Conservation (phyloP, 78 protist species). For the Mantamonas sphyraenae region DNA sequence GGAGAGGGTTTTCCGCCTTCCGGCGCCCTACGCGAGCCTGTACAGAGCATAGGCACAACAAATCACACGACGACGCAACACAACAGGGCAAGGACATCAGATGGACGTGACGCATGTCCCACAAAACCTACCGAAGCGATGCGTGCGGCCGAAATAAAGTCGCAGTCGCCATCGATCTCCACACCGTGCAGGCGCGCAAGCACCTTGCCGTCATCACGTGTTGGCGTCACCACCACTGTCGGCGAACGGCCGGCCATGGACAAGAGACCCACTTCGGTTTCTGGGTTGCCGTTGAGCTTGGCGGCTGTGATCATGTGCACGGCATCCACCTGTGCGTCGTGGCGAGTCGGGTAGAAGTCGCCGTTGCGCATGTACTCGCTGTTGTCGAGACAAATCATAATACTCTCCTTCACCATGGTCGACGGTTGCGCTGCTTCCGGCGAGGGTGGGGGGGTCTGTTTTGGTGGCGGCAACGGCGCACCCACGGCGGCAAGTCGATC, state of each 20-base stretch:
- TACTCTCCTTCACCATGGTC: background rate
- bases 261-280: slow-evolving; percentile 55
- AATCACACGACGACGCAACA: too few relatives aligned
- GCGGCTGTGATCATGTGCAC: slow-evolving; percentile 48
- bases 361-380: slow-evolving; percentile 86
- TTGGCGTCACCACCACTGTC: slow-evolving; percentile 61
- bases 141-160: slow-evolving; percentile 38
- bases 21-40: too few relatives aligned
- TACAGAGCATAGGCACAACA: too few relatives aligned
- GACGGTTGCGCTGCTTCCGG: too few relatives aligned
- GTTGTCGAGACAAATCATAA: slow-evolving; percentile 51
- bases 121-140: slow-evolving; percentile 49
- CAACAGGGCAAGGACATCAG: too few relatives aligned
- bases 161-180: slow-evolving; percentile 15
- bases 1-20: too few relatives aligned
- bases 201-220: slow-evolving; percentile 45
- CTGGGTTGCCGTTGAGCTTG: slow-evolving; percentile 43
- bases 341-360: slow-evolving; percentile 72
- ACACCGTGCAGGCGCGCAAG: slow-evolving; percentile 5
- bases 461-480: too few relatives aligned
- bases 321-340: slow-evolving; percentile 71
- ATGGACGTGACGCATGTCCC: too few relatives aligned
- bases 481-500: too few relatives aligned
- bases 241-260: slow-evolving; percentile 56
- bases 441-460: too few relatives aligned